Base-by-base conservation (phyloP, 2,329 filamentous ascomycete genomes). In the Penicillium psychrosexuale region DNA sequence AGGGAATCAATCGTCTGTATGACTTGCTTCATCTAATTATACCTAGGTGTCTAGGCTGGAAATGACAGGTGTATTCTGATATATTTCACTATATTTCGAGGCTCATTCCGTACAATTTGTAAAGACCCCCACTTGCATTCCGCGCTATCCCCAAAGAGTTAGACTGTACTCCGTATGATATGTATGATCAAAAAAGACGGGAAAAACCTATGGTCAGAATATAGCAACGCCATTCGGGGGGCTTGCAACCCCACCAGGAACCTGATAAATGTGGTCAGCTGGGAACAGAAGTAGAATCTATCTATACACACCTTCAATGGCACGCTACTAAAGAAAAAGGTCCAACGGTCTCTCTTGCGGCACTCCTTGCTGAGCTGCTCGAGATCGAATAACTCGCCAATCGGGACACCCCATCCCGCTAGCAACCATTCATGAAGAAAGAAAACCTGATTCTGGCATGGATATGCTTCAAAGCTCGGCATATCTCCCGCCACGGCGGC, bases 401-500 rank as follows among this genome's bases (percentile, higher is more conserved):
- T 75, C 12, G 61, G 78, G 65, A 80, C 67, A 0, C 79, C 79
- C 78, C 78, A 82, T 11, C 77, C 77, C 3, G 77, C 75, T 9
- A 73, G 75, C 70, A 60, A 56, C 65, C 63, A 68, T 59, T 71
- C 63, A 50, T 71, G 67, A 46, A 71, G 55, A 40, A 60, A 66
- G 22, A 57, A 62, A 6, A 56, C 56, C 6, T 50, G 37, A 36
- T 63, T 56, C 51, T 65, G 60, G 46, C 56, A 80, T 8, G 75
- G 74, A 61, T 77, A 77, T 7, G 75, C 74, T 61, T 85, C 83
- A 57, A 82, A 80, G 5, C 73, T 75, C 9, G 82, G 79, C 46
- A 78, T 76, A 55, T 86, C 83, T 2, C 82, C 81, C 0, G 78
- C 83, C 0, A 84, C 77, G 1, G 83, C 83, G 0, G 81, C 72